A percentile compares a stretch with the other conserved stretches of the same genome.
Conservation (phyloP, 768 basidiomycete species). For the Xerocomellus dryophilus region DNA sequence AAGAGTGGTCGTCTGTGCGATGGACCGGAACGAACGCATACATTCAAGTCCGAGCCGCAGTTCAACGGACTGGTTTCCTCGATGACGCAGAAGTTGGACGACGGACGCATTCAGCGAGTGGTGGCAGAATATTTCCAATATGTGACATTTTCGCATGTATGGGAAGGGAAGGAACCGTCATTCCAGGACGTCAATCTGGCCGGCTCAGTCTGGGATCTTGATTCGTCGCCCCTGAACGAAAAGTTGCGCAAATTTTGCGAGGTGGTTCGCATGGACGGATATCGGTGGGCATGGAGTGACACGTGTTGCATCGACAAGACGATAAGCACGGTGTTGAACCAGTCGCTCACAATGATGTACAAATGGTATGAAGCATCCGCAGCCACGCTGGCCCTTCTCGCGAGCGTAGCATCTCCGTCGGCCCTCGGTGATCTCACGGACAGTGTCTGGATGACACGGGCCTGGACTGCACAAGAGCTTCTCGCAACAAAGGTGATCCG, state of each 20-base stretch:
- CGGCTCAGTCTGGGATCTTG: slow-evolving; percentile 6
- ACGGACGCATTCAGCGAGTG: background rate
- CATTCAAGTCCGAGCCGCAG: background rate
- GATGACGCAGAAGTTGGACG: slow-evolving; percentile 5
- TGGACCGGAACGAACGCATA: background rate
- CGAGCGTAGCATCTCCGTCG: background rate
- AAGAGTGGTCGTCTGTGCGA: slow-evolving; percentile 1
- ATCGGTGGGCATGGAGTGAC: slow-evolving; percentile 15
- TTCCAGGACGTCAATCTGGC: slow-evolving; percentile 4
- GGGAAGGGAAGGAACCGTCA: slow-evolving; percentile 9
- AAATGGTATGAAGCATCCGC: slow-evolving; percentile 11
- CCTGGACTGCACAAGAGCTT: slow-evolving; percentile 18
- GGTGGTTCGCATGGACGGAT: slow-evolving; percentile 3
- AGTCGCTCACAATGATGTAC: slow-evolving; percentile 15
- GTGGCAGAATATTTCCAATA: slow-evolving; percentile 7
- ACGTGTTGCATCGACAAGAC: slow-evolving; percentile 15
- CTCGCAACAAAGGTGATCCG: slow-evolving; percentile 8
- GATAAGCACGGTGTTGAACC: slow-evolving; percentile 1
- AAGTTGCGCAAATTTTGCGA: slow-evolving; percentile 12
- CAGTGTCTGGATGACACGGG: slow-evolving; percentile 11
- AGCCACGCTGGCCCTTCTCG: slow-evolving; percentile 1
- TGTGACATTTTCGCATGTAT: slow-evolving; percentile 13
- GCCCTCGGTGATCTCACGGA: background rate
- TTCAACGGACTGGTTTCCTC: slow-evolving; percentile 10
- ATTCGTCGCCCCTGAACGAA: background rate